Conservation (phyloP, 371 early-diverging fungal genomes). For the Smittium mucronatum region DNA sequence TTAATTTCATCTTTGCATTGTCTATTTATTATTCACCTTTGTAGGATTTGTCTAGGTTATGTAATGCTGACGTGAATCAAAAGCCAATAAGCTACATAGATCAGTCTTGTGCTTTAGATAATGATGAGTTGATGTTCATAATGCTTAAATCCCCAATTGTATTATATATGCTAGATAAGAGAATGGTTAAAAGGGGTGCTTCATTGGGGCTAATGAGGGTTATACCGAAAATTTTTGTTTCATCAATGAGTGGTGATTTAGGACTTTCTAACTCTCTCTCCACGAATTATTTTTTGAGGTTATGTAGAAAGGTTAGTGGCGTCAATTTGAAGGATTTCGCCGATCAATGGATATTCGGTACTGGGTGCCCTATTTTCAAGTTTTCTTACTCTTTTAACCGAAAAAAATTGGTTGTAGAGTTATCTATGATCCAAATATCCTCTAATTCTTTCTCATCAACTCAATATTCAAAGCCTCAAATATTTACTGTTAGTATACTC, state of each 20-base stretch:
- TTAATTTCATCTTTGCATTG: neutral
- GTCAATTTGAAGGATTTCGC: constrained; percentile 67
- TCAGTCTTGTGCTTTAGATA: constrained; percentile 45
- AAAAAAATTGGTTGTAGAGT: constrained; percentile 86
- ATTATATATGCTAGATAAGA: constrained; percentile 81
- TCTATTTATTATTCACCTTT: neutral
- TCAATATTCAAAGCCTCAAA: constrained; percentile 33
- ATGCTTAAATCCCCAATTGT: constrained; percentile 75
- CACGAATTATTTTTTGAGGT: constrained; percentile 65
- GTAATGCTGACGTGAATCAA: constrained; percentile 67
- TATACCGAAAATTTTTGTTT: constrained; percentile 59
- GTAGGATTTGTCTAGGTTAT: constrained; percentile 74
- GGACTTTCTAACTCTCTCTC: constrained; percentile 50
- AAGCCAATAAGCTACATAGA: constrained; percentile 63
- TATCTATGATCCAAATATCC: constrained; percentile 68
- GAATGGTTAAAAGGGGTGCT: constrained; percentile 72
- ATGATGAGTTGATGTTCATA: constrained; percentile 65
- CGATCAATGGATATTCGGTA: constrained; percentile 84
- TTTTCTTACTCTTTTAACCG: constrained; percentile 73
- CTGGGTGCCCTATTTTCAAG: constrained; percentile 75
- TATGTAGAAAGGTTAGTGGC: constrained; percentile 67
- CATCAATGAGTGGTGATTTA: constrained; percentile 72
- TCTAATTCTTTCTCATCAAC: constrained; percentile 44
- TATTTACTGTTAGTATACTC: constrained; percentile 36
- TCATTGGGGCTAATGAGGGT: constrained; percentile 64